phyloP scores from a whole-genome alignment of 805 yeast species.

The Yarrowia porcina region DNA sequence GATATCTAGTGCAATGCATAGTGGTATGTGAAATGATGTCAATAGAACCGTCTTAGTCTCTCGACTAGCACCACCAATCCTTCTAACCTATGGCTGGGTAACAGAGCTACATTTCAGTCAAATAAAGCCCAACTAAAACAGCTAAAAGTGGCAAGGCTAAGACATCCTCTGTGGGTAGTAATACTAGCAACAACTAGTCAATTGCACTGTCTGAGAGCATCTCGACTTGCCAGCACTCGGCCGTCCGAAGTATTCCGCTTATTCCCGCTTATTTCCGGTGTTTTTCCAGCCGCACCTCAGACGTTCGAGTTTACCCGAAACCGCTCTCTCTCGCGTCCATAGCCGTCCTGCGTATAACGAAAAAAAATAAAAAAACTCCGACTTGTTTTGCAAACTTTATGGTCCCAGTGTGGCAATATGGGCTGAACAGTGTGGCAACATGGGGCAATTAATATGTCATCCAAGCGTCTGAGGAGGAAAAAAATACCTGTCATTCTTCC shows the following conservation, averaged over 20 bases:
- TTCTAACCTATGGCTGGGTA: too few species aligned
- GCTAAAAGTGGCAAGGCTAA: too few species aligned
- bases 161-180: too few species aligned
- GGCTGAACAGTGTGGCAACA: not conserved
- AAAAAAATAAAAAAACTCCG: not conserved
- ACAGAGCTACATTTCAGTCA: too few species aligned
- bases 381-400: not conserved
- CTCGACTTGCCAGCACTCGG: not conserved
- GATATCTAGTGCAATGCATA: too few species aligned
- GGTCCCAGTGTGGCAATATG: not conserved
- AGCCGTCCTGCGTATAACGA: conserved; percentile 5
- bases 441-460: not conserved
- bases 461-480: not conserved
- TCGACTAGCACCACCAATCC: too few species aligned
- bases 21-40: too few species aligned
- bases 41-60: too few species aligned
- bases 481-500: not conserved
- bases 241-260: not conserved
- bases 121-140: too few species aligned
- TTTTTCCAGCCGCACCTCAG: conserved; percentile 7
- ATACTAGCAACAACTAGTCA: too few species aligned
- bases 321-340: not conserved
- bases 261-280: not conserved
- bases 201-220: too few species aligned
- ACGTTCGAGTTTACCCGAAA: not conserved